These are phyloP conservation scores for Elongisporangium anandrum DNA, from an alignment of 352 stramenopile species.

Conservation along the genomic window DNA sequence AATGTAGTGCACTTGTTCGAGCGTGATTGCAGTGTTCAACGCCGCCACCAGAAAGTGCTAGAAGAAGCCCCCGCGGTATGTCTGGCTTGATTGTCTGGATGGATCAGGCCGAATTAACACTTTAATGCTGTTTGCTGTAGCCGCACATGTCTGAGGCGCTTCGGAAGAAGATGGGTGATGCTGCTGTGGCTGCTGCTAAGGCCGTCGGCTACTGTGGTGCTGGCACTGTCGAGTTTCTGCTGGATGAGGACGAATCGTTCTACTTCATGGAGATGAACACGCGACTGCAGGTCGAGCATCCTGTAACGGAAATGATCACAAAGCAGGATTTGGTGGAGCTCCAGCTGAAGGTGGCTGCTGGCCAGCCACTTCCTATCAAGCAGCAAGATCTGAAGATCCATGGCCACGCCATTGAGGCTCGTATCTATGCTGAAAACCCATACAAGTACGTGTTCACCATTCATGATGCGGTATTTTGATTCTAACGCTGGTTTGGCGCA, in stretches of 20 bases:
- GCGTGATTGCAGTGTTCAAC: conserved; percentile 89
- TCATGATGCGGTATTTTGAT: conserved; percentile 2
- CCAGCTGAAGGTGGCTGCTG: conserved; percentile 92
- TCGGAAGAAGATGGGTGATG: conserved; percentile 86
- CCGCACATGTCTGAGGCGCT: conserved; percentile 74
- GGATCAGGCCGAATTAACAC: background rate
- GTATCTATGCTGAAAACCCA: conserved; percentile 95
- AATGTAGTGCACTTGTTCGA: conserved; percentile 90
- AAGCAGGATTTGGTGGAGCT: conserved; percentile 90
- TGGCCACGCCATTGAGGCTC: conserved; percentile 90
- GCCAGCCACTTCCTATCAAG: conserved; percentile 85
- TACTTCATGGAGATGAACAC: conserved; percentile 98
- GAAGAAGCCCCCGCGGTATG: conserved; percentile 90
- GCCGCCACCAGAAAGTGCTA: conserved; percentile 93
- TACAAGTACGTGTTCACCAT: conserved; percentile 53
- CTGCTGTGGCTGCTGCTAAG: conserved; percentile 84
- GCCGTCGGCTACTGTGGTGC: conserved; percentile 91
- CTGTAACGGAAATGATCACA: conserved; percentile 91
- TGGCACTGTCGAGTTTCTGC: conserved; percentile 93
- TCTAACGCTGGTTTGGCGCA: conserved; percentile 16
- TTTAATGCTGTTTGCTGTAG: conserved; percentile 14
- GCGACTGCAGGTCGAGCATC: conserved; percentile 92
- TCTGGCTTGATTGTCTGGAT: conserved; percentile 5
- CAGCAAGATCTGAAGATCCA: conserved; percentile 86
- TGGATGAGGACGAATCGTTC: conserved; percentile 89